Evolutionary conservation across 2,329 filamentous ascomycete genomes (phyloP).

Genomic region (Fusarium sp.): DNA sequence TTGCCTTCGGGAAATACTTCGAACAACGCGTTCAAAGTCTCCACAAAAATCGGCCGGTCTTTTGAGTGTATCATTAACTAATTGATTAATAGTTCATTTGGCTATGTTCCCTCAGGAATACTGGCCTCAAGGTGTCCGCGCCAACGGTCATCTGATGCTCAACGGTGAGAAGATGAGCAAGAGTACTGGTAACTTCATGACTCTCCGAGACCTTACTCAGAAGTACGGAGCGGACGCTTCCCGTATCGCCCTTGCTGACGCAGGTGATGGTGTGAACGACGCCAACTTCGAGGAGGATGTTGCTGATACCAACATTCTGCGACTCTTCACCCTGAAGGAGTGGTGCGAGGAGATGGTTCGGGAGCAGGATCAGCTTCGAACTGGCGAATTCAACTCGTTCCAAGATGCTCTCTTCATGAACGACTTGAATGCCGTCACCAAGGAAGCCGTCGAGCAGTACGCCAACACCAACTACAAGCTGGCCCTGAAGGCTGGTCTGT

Average conservation of each 20-base stretch:
- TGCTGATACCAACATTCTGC: slow-evolving; percentile 89
- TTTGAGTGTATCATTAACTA: no score
- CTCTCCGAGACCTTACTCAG: slow-evolving; percentile 82
- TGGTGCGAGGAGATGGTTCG: slow-evolving; percentile 90
- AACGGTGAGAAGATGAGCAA: slow-evolving; percentile 99
- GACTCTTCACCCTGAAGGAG: slow-evolving; percentile 83
- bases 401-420: slow-evolving; percentile 93
- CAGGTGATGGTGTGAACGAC: slow-evolving; percentile 92
- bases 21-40: no score
- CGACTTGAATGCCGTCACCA: slow-evolving; percentile 87
- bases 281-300: slow-evolving; percentile 98
- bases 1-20: no score
- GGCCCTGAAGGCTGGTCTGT: slow-evolving; percentile 86
- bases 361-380: slow-evolving; percentile 75
- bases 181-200: slow-evolving; percentile 97
- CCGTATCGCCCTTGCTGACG: slow-evolving; percentile 91
- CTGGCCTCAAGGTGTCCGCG: slow-evolving; percentile 87
- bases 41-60: no score
- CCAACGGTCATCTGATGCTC: slow-evolving; percentile 92
- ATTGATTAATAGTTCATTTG: slow-evolving; percentile 64
- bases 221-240: slow-evolving; percentile 97
- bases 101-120: slow-evolving; percentile 89
- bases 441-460: slow-evolving; percentile 83
- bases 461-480: slow-evolving; percentile 79
- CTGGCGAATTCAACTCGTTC: slow-evolving; percentile 79